A percentile compares a stretch with the other conserved stretches of the same genome.
Evolutionary conservation across 129 eudicot genomes (phyloP).

Genomic region (Logfia minima): DNA sequence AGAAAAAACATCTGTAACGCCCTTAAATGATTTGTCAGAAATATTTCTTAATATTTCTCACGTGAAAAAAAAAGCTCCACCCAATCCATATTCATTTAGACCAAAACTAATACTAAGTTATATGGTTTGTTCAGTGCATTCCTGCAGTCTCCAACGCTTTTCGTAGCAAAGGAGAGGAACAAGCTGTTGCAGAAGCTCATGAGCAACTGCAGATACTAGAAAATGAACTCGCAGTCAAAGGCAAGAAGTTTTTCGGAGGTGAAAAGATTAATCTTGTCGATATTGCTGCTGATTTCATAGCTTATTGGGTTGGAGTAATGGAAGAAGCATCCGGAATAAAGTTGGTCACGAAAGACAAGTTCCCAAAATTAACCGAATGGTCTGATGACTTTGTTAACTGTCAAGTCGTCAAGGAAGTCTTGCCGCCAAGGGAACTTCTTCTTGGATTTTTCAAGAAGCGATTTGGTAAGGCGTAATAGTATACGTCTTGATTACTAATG

Average conservation of each 20-base stretch:
- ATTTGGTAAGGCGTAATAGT: slow-evolving; percentile 8
- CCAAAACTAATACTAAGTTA: not conserved
- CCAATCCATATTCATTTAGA: too few species aligned
- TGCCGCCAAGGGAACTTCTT: slow-evolving; percentile 28
- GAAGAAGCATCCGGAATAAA: slow-evolving; percentile 28
- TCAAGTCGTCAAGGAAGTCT: slow-evolving; percentile 26
- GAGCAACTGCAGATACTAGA: not conserved
- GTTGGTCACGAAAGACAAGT: slow-evolving; percentile 29
- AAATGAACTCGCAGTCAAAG: not conserved
- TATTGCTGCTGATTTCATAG: slow-evolving; percentile 27
- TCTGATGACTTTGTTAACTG: slow-evolving; percentile 19
- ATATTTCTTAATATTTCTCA: too few species aligned
- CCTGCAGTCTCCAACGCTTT: not conserved
- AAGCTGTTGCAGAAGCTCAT: slow-evolving; percentile 20
- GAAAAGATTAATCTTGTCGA: slow-evolving; percentile 27
- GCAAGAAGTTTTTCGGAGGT: slow-evolving; percentile 31
- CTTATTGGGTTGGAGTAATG: slow-evolving; percentile 24
- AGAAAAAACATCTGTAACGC: too few species aligned
- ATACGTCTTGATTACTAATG: not conserved
- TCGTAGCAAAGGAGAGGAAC: slow-evolving; percentile 12
- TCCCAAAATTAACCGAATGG: slow-evolving; percentile 38
- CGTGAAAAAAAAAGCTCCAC: too few species aligned
- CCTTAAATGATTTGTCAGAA: too few species aligned
- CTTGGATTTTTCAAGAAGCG: not conserved
- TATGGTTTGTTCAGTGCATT: slow-evolving; percentile 1